A percentile compares a stretch with the other conserved stretches of the same genome.
phyloP scores from a whole-genome alignment of 129 eudicot species.

The Erigeron canadensis region DNA sequence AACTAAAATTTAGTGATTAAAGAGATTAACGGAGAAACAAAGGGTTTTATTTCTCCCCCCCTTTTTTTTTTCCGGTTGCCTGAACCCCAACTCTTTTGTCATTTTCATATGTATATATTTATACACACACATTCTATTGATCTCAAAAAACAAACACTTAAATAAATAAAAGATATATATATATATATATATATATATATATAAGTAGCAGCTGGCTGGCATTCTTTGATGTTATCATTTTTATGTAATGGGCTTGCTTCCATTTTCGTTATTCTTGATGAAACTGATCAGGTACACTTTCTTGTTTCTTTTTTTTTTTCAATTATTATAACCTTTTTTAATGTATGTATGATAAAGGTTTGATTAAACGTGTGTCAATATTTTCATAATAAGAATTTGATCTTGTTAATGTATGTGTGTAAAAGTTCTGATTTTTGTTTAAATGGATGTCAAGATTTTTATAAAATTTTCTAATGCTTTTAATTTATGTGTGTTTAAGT shows the following conservation, averaged over 20 bases:
- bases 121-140: neutral
- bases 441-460: too few species aligned
- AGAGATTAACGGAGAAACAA: constrained; percentile 29
- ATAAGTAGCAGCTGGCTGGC: constrained; percentile 18
- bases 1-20: constrained; percentile 8
- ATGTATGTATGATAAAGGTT: too few species aligned
- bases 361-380: too few species aligned
- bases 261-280: constrained; percentile 26
- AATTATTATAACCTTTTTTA: neutral
- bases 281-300: constrained; percentile 27
- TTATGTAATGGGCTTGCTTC: constrained; percentile 10
- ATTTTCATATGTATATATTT: neutral
- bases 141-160: constrained; percentile 16
- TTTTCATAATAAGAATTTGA: neutral
- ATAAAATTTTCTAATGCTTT: too few species aligned
- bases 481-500: too few species aligned
- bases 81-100: constrained; percentile 20
- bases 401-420: neutral
- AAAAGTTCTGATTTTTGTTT: too few species aligned
- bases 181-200: neutral
- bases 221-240: constrained; percentile 35
- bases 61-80: neutral
- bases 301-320: constrained; percentile 5
- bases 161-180: neutral
- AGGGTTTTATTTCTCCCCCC: constrained; percentile 24